Base-by-base conservation (phyloP, 2,329 filamentous ascomycete genomes). In the Chaetomium sp. region DNA sequence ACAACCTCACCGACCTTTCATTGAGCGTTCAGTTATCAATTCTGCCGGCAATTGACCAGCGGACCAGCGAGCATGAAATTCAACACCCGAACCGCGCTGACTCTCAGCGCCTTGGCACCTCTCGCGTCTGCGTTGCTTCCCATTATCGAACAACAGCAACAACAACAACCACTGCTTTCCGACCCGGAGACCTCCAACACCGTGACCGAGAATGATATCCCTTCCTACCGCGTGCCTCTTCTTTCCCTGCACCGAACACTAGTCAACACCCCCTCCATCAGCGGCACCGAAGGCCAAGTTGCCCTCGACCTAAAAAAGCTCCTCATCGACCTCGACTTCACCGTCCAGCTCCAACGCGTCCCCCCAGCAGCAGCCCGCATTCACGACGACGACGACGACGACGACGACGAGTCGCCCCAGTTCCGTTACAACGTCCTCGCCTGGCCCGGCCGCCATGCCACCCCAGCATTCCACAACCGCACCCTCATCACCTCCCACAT, bases 401-500 rank as follows among this genome's bases (percentile, higher is more conserved):
- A 65, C 19, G 0, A 68, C 0, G 57, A 70, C 62, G 4, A 56
- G 54, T 12, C 64, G 60, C 12, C 33, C 41, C 57, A 37, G 53
- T 5, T 79, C 87, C 43, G 56, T 6, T 91, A 86, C 75, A 96
- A 96, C 65, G 76, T 96, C 49, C 75, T 91, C 42, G 91, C 91
- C 1, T 90, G 76, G 77, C 74, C 72, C 0, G 70, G 81, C 58
- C 71, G 75, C n/a, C 63, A 71, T 47, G 70, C 71, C 9, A 79
- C 83, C 1, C 77, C 76, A 38, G 74, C 87, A 11, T 73, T 89
- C 10, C 69, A 48, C 37, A 79, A 84, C 1, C 78, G 77, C 37
- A 74, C 89, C 9, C 74, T 90, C n/a, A 71, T 91, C 1, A 85
- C 85, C 1, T 91, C 86, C 55, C 91, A 96, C 69, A 92, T 95